phyloP scores from a whole-genome alignment of 345 rosid genomes.

The Carallia pectinifolia region DNA sequence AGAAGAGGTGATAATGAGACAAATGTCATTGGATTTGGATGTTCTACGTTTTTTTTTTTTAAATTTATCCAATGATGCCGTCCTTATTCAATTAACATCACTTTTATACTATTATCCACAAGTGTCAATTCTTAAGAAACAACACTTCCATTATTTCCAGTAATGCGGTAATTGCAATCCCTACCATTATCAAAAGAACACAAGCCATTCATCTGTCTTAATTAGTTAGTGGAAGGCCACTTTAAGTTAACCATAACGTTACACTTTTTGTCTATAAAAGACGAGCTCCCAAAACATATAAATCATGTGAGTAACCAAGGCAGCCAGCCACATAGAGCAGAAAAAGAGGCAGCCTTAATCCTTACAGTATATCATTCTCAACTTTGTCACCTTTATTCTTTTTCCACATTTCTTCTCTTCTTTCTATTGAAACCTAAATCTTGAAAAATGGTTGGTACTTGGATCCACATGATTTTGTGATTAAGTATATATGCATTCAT shows the following conservation, averaged over 20 bases:
- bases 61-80: not conserved
- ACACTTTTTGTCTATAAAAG: conserved; percentile 40
- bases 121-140: not conserved
- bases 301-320: conserved; percentile 5
- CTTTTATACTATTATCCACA: conserved; percentile 11
- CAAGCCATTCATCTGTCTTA: conserved; percentile 28
- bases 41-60: conserved; percentile 19
- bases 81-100: conserved; percentile 33
- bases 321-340: not conserved
- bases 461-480: not conserved
- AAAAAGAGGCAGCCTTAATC: conserved; percentile 2
- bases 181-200: conserved; percentile 20
- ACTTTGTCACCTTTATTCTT: too few relatives aligned
- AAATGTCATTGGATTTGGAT: conserved; percentile 16
- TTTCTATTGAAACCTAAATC: conserved; percentile 8
- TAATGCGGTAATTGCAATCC: conserved; percentile 33
- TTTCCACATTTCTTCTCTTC: not conserved
- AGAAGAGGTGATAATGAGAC: conserved; percentile 11
- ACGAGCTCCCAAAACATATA: conserved; percentile 14
- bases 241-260: conserved; percentile 11
- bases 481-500: not conserved
- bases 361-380: not conserved
- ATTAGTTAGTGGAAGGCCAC: conserved; percentile 36
- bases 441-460: conserved; percentile 28
- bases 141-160: conserved; percentile 24